Base-by-base conservation (phyloP, 371 early-diverging fungal genomes). In the Rhizopus arrhizus region DNA sequence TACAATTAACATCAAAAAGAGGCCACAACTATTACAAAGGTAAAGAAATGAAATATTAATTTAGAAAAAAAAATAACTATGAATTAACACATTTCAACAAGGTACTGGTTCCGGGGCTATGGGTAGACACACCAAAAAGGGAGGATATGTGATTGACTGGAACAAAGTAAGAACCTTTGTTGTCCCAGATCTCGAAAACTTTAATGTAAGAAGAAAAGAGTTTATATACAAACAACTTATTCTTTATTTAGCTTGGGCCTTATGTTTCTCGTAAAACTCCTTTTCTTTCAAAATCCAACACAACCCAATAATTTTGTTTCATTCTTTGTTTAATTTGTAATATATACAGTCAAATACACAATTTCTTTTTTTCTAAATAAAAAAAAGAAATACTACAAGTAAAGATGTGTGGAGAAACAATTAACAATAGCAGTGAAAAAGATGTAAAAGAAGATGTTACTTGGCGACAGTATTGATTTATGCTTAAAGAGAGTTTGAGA, bases 21-120 rank as follows among this genome's bases (percentile, higher is more conserved):
- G 93, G 93, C 31, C 90, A 85, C 68, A 88, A 93, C 67, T 89
- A 81, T 62, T 93, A 91, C 72, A 93, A 93, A 75, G 93, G 92
- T 87, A 74, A 41, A 34, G 2, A 45, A 5, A 47, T 46, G 33
- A 28, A 7, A 29, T 29, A 40, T 28, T 6, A 35, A 55, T 53
- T 41, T 28, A 56, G 11, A 41, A 5, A 12, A 5, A 42, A 16
- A 15, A n/a, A 53, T 15, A n/a, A 42, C n/a, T 43, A 43, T n/a
- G 15, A 13, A 32, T 15, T n/a, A 5, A 15, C 33, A 10, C 7
- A 31, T 16, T 16, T 29, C 8, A 36, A 33, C 31, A 73, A 91
- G 91, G 91, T 71, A 92, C 89, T 62, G 85, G 91, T 53, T 82
- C 86, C 43, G 93, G 93, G 65, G 83, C 92, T 51, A 91, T 89